Evolutionary conservation across 2,329 filamentous ascomycete genomes (phyloP).

Genomic region (Penicillium vulpinum): DNA sequence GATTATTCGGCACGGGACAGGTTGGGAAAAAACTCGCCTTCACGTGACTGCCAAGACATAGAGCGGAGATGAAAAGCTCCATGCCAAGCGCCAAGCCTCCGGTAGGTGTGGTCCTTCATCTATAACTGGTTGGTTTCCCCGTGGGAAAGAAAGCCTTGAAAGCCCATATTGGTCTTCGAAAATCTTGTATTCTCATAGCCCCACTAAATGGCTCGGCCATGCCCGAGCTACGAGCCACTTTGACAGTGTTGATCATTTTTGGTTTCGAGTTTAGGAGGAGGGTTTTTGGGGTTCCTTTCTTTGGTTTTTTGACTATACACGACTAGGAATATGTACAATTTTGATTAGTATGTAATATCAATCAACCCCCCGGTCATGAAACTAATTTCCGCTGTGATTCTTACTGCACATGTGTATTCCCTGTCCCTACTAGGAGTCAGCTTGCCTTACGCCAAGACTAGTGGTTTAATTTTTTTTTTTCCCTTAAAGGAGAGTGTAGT

Average conservation of each 20-base stretch:
- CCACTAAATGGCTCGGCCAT: neutral
- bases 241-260: neutral
- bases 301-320: neutral
- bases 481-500: neutral
- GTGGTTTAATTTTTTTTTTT: neutral
- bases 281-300: too few species aligned
- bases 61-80: slow-evolving; percentile 1
- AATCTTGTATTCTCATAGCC: neutral
- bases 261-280: neutral
- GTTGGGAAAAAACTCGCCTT: neutral
- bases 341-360: neutral
- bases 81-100: too few species aligned
- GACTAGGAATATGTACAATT: neutral
- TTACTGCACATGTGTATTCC: too few species aligned
- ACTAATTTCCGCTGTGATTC: neutral
- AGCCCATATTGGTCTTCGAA: neutral
- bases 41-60: neutral
- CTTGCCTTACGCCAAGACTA: neutral
- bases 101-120: too few species aligned
- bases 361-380: neutral
- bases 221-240: neutral
- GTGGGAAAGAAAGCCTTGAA: neutral
- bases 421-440: neutral
- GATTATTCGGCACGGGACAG: neutral
- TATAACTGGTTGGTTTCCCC: slow-evolving; percentile 6